A percentile compares a stretch with the other conserved stretches of the same genome.
These are phyloP conservation scores for Salix brachista DNA, from an alignment of 345 rosid genomes.

Conservation along the genomic window DNA sequence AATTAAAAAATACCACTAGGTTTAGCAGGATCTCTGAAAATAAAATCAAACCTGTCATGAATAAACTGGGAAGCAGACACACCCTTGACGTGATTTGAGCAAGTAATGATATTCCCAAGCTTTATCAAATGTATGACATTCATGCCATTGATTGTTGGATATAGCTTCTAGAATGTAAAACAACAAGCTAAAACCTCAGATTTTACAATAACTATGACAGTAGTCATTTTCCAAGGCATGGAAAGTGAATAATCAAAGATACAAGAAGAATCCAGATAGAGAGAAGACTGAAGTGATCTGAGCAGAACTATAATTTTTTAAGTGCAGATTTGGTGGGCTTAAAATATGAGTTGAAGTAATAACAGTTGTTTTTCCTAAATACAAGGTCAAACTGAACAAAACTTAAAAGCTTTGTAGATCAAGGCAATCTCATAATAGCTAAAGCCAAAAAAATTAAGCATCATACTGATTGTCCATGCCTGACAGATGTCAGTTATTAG, in stretches of 20 bases:
- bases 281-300: neutral
- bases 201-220: neutral
- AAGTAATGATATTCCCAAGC: neutral
- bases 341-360: too few relatives aligned
- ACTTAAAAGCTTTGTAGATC: neutral
- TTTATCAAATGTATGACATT: neutral
- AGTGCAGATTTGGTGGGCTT: too few relatives aligned
- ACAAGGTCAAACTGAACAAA: too few relatives aligned
- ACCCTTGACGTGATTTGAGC: neutral
- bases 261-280: neutral
- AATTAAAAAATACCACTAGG: neutral
- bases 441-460: neutral
- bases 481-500: neutral
- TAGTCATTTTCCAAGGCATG: neutral
- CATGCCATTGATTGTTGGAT: neutral
- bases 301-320: neutral
- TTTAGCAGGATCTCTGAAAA: neutral
- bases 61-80: neutral
- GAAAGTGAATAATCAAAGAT: neutral
- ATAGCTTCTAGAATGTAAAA: neutral
- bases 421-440: neutral
- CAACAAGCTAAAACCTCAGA: neutral
- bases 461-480: neutral
- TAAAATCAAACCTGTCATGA: neutral
- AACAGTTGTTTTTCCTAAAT: too few relatives aligned